Conservation (phyloP, 208 protist genomes). For the Crithidia mellificae region DNA sequence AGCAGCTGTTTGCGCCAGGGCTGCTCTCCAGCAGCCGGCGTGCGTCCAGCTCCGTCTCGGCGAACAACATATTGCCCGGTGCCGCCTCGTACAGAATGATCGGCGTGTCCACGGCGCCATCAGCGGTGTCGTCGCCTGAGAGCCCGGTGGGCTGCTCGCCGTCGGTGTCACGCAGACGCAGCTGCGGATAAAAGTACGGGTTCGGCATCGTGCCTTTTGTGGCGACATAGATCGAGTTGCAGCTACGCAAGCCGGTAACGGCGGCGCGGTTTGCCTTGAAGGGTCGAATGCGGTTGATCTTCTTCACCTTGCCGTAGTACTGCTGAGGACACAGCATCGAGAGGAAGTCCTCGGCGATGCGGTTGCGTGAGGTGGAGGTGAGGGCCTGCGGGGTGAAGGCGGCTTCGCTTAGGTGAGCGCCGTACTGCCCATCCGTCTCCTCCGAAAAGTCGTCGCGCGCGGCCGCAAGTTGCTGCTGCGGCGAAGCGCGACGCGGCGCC, state of each 20-base stretch:
- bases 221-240: conserved; percentile 81
- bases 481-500: conserved; percentile 13
- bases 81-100: conserved; percentile 84
- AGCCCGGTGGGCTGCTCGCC: conserved; percentile 19
- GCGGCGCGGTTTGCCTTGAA: conserved; percentile 43
- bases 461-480: not conserved
- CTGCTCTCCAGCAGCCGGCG: conserved; percentile 54
- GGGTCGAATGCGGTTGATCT: conserved; percentile 64
- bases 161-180: conserved; percentile 62
- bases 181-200: conserved; percentile 76
- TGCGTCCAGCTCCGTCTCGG: conserved; percentile 72
- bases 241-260: conserved; percentile 46
- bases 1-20: conserved; percentile 64
- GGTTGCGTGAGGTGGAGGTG: conserved; percentile 43
- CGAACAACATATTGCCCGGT: conserved; percentile 87
- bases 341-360: conserved; percentile 74
- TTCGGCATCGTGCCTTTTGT: conserved; percentile 77
- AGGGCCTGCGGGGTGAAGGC: conserved; percentile 37
- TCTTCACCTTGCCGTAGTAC: conserved; percentile 84
- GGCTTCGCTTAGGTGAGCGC: conserved; percentile 10
- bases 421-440: not conserved
- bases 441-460: conserved; percentile 6
- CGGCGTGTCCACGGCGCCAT: conserved; percentile 52
- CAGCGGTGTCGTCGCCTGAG: conserved; percentile 7
- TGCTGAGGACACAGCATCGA: conserved; percentile 84